Evolutionary conservation across 2,329 filamentous ascomycete species (phyloP).

Genomic region (Nemania diffusa): DNA sequence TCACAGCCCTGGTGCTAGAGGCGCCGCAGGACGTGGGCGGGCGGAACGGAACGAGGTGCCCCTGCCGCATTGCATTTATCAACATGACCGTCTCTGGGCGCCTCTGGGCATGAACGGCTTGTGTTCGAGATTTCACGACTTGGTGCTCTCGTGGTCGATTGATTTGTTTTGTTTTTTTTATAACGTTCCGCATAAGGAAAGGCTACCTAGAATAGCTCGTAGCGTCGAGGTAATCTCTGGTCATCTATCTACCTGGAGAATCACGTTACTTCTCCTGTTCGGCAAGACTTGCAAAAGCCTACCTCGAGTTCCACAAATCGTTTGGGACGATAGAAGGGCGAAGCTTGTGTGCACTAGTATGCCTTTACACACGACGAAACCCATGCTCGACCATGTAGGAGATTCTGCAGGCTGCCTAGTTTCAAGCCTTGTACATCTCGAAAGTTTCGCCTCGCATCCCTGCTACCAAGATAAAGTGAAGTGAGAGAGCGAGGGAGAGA

Average conservation of each 20-base stretch:
- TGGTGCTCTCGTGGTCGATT: constrained; percentile 11
- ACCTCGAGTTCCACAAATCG: constrained; percentile 13
- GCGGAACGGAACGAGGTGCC: constrained; percentile 36
- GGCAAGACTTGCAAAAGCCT: constrained; percentile 19
- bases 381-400: constrained; percentile 30
- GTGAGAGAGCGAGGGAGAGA: background rate
- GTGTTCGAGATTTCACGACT: constrained; percentile 18
- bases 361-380: constrained; percentile 19
- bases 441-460: constrained; percentile 1
- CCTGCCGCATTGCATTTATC: constrained; percentile 35
- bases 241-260: constrained; percentile 1
- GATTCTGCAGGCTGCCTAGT: constrained; percentile 26
- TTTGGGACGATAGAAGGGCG: background rate
- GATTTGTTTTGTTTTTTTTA: background rate
- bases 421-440: constrained; percentile 3
- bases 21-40: constrained; percentile 27
- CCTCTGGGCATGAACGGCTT: constrained; percentile 25
- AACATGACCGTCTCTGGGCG: constrained; percentile 28
- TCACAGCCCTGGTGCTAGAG: constrained; percentile 30
- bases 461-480: constrained; percentile 1
- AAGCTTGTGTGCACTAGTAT: constrained; percentile 14
- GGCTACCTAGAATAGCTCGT: constrained; percentile 3
- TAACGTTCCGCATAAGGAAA: constrained; percentile 11
- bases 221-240: background rate
- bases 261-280: constrained; percentile 8